Conservation (phyloP, 2,329 filamentous ascomycete genomes). For the Clonostachys rhizophaga region DNA sequence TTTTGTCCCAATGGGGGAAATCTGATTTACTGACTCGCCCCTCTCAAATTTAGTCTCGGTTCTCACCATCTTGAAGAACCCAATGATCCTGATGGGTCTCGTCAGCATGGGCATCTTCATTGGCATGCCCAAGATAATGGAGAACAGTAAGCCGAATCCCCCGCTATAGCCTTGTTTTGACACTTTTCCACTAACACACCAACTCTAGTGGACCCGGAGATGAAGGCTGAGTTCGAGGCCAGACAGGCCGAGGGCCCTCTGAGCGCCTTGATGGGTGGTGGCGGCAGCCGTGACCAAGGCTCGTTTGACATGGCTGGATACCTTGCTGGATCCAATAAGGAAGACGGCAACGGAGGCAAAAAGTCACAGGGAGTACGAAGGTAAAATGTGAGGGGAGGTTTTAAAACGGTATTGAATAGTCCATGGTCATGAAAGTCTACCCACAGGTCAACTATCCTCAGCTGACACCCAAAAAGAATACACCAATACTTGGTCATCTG, state of each 20-base stretch:
- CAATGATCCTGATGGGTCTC: constrained; percentile 91
- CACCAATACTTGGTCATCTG: too few relatives aligned
- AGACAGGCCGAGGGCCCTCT: constrained; percentile 75
- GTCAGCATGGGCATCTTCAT: constrained; percentile 80
- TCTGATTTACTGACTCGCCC: background rate
- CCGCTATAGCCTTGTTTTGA: background rate
- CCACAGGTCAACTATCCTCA: too few relatives aligned
- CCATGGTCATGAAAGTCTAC: too few relatives aligned
- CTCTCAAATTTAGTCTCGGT: constrained; percentile 56
- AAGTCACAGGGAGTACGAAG: constrained; percentile 29
- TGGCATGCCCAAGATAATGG: constrained; percentile 91
- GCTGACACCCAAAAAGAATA: too few relatives aligned
- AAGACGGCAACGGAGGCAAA: constrained; percentile 13
- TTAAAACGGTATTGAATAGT: too few relatives aligned
- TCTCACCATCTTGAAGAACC: constrained; percentile 82
- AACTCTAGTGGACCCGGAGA: constrained; percentile 89
- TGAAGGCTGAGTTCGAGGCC: constrained; percentile 86
- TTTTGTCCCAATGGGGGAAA: background rate
- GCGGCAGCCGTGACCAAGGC: constrained; percentile 6
- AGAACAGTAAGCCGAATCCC: constrained; percentile 70
- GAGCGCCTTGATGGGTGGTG: constrained; percentile 44
- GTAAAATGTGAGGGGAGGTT: background rate
- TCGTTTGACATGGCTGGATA: constrained; percentile 59
- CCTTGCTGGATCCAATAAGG: constrained; percentile 51
- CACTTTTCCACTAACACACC: background rate